phyloP scores from a whole-genome alignment of 2,329 filamentous ascomycete species.

The Mycogone perniciosa region DNA sequence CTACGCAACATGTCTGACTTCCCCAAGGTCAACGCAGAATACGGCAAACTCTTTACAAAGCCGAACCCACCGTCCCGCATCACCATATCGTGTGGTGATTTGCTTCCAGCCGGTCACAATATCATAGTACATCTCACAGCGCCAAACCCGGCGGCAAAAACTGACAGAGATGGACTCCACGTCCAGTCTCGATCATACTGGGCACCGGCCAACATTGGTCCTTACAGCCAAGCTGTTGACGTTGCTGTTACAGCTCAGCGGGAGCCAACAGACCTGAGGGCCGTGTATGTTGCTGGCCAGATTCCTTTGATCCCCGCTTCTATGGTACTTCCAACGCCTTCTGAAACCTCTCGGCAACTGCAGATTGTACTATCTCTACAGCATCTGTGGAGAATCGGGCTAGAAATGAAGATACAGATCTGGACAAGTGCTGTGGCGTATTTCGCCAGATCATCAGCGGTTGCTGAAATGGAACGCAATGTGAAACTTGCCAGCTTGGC shows the following conservation, averaged over 20 bases:
- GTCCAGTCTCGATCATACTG: conserved; percentile 94
- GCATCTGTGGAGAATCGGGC: conserved; percentile 79
- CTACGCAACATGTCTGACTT: conserved; percentile 80
- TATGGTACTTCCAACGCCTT: conserved; percentile 55
- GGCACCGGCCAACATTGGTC: conserved; percentile 96
- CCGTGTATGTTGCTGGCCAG: conserved; percentile 74
- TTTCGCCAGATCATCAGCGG: conserved; percentile 41
- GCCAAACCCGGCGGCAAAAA: conserved; percentile 22
- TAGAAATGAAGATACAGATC: conserved; percentile 62
- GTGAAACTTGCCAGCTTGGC: conserved; percentile 38
- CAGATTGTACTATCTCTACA: conserved; percentile 73
- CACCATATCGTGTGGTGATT: conserved; percentile 69
- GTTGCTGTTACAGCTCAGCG: conserved; percentile 28
- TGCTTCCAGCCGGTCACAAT: conserved; percentile 53
- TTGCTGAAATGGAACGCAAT: conserved; percentile 25
- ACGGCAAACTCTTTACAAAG: conserved; percentile 64
- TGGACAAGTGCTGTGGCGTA: conserved; percentile 75
- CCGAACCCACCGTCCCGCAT: conserved; percentile 82
- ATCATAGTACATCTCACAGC: conserved; percentile 53
- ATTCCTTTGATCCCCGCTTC: conserved; percentile 78
- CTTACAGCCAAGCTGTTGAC: conserved; percentile 84
- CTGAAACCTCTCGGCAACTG: conserved; percentile 38
- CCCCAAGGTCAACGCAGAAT: conserved; percentile 64
- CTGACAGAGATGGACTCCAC: conserved; percentile 61
- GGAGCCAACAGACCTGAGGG: conserved; percentile 21